Base-by-base conservation (phyloP, 306 rosid species). In the Mucuna pruriens region DNA sequence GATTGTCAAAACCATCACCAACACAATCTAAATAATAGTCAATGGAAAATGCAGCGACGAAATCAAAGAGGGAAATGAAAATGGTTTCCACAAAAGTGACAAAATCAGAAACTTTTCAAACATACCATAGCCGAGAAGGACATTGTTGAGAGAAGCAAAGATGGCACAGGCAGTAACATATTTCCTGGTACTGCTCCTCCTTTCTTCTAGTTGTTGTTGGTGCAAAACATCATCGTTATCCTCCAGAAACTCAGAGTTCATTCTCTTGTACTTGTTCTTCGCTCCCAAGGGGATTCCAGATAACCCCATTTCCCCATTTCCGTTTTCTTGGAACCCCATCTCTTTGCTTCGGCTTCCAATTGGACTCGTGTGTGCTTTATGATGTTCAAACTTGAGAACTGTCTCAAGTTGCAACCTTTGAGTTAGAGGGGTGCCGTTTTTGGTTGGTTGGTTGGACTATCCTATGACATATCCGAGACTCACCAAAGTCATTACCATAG, bases 61-160 rank as follows among this genome's bases (percentile, higher is more conserved):
- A 64, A 57, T 12, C 67, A 44, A 45, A 72, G 66, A 13, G 20
- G 48, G 20, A 62, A 48, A 15, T 4, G 31, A 65, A 48, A 38
- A 80, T 20, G 22, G 4, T 69, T 57, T 71, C 62, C 4, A 19
- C 42, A 46, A 75, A 74, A 7, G 0, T 13, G 13, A 66, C 7
- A 81, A 67, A 78, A 81, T 52, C 26, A 19, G 57, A 55, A 80
- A 33, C 20, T 36, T 29, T 22, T 71, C 46, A 66, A 79, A 7
- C 80, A 63, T 86, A 95, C 99, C 99, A 84, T 95, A 95, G 82
- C 99, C 99, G 22, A 95, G 97, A 81, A 95, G 97, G 71, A 93
- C 99, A 84, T 89, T 86, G 87, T 95, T 95, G 82, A 95, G 97
- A 61, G 99, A 95, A 74, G 99, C 99, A 81, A 95, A 95, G 76